These are phyloP conservation scores for Hymenotorrendiella dingleyae DNA, from an alignment of 2,329 filamentous ascomycete species.

Conservation along the genomic window DNA sequence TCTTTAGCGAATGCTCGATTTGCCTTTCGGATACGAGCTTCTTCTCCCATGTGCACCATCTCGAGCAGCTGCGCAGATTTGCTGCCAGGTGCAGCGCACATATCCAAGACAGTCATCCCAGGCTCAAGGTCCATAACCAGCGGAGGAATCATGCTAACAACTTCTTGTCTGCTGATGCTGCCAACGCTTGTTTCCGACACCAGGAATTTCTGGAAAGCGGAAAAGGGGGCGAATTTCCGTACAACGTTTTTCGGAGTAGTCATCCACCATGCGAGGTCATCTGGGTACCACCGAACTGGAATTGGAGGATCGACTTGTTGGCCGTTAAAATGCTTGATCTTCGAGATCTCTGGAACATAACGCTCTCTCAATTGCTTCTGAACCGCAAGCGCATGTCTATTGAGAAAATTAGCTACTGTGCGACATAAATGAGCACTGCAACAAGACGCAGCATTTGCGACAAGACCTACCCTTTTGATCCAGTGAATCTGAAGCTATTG, in stretches of 20 bases:
- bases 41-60: constrained; percentile 88
- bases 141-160: constrained; percentile 98
- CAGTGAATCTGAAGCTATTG: constrained; percentile 96
- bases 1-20: constrained; percentile 58
- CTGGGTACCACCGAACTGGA: constrained; percentile 86
- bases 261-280: constrained; percentile 95
- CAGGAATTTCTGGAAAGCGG: constrained; percentile 93
- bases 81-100: constrained; percentile 95
- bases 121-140: constrained; percentile 86
- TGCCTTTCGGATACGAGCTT: constrained; percentile 72
- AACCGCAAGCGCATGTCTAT: constrained; percentile 82
- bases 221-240: constrained; percentile 87
- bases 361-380: constrained; percentile 80
- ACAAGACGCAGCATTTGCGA: too few species aligned
- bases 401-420: neutral
- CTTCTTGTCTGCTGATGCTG: constrained; percentile 95
- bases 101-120: constrained; percentile 87
- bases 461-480: constrained; percentile 72
- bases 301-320: constrained; percentile 74
- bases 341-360: constrained; percentile 86
- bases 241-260: constrained; percentile 95
- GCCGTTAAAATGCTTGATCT: constrained; percentile 78
- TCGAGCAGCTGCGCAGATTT: constrained; percentile 95
- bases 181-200: constrained; percentile 96
- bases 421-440: too few species aligned